Percentiles rank a stretch among this genome's conserved stretches.
These are phyloP conservation scores for Isatis lusitanica DNA, from an alignment of 441 rosid species.

Conservation along the genomic window DNA sequence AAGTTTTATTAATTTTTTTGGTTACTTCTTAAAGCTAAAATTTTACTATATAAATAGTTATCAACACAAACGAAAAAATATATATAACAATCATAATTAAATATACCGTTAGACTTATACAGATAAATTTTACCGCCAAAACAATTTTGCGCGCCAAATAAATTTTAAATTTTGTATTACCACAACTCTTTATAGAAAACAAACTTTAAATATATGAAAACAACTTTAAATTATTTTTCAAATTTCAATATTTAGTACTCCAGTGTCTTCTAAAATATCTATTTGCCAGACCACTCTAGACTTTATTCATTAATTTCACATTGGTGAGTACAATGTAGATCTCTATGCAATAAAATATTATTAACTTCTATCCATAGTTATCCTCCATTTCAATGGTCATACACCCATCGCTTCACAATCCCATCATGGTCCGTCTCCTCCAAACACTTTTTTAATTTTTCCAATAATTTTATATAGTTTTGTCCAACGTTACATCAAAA, in stretches of 20 bases:
- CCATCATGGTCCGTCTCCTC: not conserved
- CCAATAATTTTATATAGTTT: not conserved
- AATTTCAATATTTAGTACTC: not conserved
- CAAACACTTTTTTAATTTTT: not conserved
- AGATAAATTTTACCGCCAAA: too few relatives aligned
- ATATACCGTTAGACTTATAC: too few relatives aligned
- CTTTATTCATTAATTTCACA: not conserved
- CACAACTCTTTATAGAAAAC: too few relatives aligned
- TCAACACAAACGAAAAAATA: too few relatives aligned
- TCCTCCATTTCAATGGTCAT: not conserved
- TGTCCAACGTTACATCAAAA: not conserved
- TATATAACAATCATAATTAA: too few relatives aligned
- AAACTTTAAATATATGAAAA: too few relatives aligned
- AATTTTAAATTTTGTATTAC: not conserved
- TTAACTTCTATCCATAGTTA: not conserved
- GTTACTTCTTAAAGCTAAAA: too few relatives aligned
- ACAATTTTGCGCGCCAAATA: too few relatives aligned
- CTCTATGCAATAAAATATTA: not conserved
- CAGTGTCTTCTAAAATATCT: not conserved
- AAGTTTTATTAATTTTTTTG: too few relatives aligned
- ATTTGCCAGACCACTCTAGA: not conserved
- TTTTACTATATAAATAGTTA: too few relatives aligned
- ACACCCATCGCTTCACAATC: constrained; percentile 10
- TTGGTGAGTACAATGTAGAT: constrained; percentile 4
- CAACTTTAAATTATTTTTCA: not conserved